Conservation (phyloP, 495 filamentous ascomycete species). For the Tuber microsphaerosporum region DNA sequence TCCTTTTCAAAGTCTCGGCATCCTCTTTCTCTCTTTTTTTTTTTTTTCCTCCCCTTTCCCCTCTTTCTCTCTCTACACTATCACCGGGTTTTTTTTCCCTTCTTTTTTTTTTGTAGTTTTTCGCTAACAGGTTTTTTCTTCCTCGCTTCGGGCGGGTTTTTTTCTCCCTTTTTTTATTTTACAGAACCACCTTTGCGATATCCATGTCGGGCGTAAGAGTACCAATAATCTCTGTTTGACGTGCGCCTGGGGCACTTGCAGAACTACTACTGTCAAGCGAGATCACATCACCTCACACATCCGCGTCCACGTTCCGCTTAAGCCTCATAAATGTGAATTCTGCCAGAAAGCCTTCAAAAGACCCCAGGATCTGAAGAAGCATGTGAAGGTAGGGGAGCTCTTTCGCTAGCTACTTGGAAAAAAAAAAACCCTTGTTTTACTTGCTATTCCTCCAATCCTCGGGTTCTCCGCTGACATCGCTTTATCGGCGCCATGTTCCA, state of each 20-base stretch:
- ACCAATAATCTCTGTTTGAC: constrained; percentile 98
- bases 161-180: constrained; percentile 27
- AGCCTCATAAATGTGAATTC: constrained; percentile 97
- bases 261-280: constrained; percentile 94
- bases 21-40: constrained; percentile 30
- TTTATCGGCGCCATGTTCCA: constrained; percentile 42
- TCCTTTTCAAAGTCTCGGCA: constrained; percentile 36
- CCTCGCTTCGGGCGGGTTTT: constrained; percentile 21
- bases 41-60: constrained; percentile 6
- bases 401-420: constrained; percentile 34
- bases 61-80: constrained; percentile 2
- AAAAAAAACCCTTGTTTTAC: constrained; percentile 24
- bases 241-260: constrained; percentile 94
- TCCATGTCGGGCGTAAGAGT: constrained; percentile 95
- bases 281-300: constrained; percentile 99
- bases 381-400: constrained; percentile 64
- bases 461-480: constrained; percentile 42
- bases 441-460: constrained; percentile 26
- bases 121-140: background rate
- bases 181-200: constrained; percentile 97
- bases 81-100: constrained; percentile 6
- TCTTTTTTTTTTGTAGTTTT: background rate
- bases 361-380: constrained; percentile 97
- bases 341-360: constrained; percentile 99
- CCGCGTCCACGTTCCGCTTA: constrained; percentile 92